These are phyloP conservation scores for Umbilicus rupestris DNA, from an alignment of 164 flowering plant species.

Conservation along the genomic window DNA sequence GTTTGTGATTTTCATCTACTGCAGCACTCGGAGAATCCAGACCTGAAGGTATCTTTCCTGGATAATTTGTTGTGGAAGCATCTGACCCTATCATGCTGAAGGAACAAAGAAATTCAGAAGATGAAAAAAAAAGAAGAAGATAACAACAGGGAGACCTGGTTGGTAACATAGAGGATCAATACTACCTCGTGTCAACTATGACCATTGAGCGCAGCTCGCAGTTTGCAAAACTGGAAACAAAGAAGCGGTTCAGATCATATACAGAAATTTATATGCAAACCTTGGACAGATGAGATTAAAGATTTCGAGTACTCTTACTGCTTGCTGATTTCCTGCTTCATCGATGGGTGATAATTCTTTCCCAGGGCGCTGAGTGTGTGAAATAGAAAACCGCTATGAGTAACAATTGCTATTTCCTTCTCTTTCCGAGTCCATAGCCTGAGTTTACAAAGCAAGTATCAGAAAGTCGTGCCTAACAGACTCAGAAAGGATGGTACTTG, in stretches of 20 bases:
- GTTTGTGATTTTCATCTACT: constrained; percentile 22
- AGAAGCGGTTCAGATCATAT: neutral
- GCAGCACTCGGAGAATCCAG: constrained; percentile 52
- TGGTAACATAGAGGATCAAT: neutral
- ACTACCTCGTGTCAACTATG: constrained; percentile 50
- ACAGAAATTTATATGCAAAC: neutral
- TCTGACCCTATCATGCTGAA: constrained; percentile 55
- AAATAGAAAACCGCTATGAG: constrained; percentile 73
- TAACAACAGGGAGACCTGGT: neutral
- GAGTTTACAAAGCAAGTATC: constrained; percentile 7
- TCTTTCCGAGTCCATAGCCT: constrained; percentile 86
- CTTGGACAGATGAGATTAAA: neutral
- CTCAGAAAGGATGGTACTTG: no score
- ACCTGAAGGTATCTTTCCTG: constrained; percentile 68
- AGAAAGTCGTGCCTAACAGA: no score
- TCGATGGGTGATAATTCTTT: constrained; percentile 48
- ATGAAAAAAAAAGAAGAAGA: neutral
- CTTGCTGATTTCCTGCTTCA: constrained; percentile 54
- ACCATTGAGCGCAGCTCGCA: constrained; percentile 86
- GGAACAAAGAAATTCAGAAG: neutral
- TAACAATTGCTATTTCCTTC: constrained; percentile 83
- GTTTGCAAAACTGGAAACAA: constrained; percentile 61
- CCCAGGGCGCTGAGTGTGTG: constrained; percentile 48
- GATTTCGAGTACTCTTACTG: constrained; percentile 41
- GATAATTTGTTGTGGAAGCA: constrained; percentile 48